A percentile compares a stretch with the other conserved stretches of the same genome.
These are phyloP conservation scores for Bipolaris oryzae DNA, from an alignment of 2,329 filamentous ascomycete genomes.

Conservation along the genomic window DNA sequence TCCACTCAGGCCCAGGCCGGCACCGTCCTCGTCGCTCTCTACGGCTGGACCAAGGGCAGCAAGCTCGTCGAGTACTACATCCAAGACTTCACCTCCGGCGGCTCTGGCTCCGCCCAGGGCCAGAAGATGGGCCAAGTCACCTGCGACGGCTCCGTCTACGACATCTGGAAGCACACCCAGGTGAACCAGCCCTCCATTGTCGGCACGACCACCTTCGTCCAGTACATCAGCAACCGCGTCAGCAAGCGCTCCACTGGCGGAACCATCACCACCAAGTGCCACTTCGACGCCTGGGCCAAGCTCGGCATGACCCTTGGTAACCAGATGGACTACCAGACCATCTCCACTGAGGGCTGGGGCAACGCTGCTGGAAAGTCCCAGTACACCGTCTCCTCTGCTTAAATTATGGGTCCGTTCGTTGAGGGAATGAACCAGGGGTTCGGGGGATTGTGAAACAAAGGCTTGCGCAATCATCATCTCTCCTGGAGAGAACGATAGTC, in stretches of 20 bases:
- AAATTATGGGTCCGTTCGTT: background rate
- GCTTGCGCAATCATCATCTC: background rate
- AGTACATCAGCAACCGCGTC: conserved; percentile 53
- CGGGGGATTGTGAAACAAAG: background rate
- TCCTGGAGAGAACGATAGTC: too few relatives aligned
- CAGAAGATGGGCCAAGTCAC: conserved; percentile 34
- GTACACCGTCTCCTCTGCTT: conserved; percentile 33
- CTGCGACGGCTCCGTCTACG: conserved; percentile 40
- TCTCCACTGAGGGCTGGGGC: conserved; percentile 39
- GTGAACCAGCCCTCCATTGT: conserved; percentile 55
- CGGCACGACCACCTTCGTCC: conserved; percentile 57
- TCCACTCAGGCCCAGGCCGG: conserved; percentile 30
- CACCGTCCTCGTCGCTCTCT: conserved; percentile 50
- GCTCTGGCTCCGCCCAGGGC: conserved; percentile 41
- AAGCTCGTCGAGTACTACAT: conserved; percentile 59
- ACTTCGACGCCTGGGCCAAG: conserved; percentile 39
- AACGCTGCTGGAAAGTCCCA: conserved; percentile 36
- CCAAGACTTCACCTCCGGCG: conserved; percentile 56
- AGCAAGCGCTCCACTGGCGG: conserved; percentile 37
- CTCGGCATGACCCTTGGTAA: conserved; percentile 35
- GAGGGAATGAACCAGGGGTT: background rate
- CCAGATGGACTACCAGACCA: conserved; percentile 38
- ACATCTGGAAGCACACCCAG: conserved; percentile 41
- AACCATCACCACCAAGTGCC: conserved; percentile 39
- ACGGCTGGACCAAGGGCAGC: conserved; percentile 61